Conservation (phyloP, 2,329 filamentous ascomycete species). For the Ustulina deusta region DNA sequence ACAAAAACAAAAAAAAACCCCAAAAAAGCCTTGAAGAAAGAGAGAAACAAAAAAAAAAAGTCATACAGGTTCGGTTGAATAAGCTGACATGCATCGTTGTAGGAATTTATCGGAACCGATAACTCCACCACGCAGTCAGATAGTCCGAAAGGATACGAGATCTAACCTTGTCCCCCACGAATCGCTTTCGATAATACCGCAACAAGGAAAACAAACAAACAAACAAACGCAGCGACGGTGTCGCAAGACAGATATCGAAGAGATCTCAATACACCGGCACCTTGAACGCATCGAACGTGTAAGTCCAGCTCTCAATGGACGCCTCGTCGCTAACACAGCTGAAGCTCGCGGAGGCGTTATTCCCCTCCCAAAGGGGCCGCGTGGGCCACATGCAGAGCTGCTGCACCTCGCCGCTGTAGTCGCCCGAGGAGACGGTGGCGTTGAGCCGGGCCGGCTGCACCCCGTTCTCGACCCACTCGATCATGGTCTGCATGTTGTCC, state of each 20-base stretch:
- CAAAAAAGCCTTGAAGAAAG: too few species aligned
- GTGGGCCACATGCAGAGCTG: slow-evolving; percentile 56
- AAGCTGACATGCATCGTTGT: too few species aligned
- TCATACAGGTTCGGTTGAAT: too few species aligned
- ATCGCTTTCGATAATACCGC: too few species aligned
- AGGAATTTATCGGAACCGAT: too few species aligned
- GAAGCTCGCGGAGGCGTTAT: slow-evolving; percentile 44
- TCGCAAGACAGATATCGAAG: too few species aligned
- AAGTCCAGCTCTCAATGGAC: slow-evolving; percentile 7
- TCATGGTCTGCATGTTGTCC: slow-evolving; percentile 76
- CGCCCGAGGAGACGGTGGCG: slow-evolving; percentile 51
- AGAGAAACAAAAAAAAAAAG: too few species aligned
- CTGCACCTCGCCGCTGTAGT: slow-evolving; percentile 51
- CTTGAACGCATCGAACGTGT: slow-evolving; percentile 6
- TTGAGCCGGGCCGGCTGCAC: slow-evolving; percentile 54
- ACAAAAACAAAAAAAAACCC: too few species aligned
- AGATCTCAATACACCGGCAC: slow-evolving; percentile 10
- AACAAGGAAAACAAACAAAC: not conserved
- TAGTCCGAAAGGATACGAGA: too few species aligned
- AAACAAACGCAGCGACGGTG: too few species aligned
- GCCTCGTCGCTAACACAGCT: slow-evolving; percentile 42
- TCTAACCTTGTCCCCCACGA: too few species aligned
- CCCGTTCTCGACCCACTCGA: slow-evolving; percentile 75
- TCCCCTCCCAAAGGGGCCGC: slow-evolving; percentile 49
- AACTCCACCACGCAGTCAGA: too few species aligned